Evolutionary conservation across 129 eudicot species (phyloP), one percentile per base, ranked within the genome.

Genomic region (Ambrosia trifida): DNA sequence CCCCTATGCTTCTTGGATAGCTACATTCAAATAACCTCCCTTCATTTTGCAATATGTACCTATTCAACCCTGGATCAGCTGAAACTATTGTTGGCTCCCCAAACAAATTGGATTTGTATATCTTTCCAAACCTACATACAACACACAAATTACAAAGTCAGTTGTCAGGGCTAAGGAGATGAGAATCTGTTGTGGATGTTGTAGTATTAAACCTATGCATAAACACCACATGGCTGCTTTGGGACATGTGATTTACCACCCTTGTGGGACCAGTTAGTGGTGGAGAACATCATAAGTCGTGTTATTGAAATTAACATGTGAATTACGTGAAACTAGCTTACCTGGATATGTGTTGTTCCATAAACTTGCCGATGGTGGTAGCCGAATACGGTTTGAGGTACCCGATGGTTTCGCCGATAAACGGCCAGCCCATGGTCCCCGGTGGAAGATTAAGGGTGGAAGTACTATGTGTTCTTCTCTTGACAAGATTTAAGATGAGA

Each of bases 1-100:
- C 98, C 20, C 95, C 98, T 14, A 94, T 94, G 73, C 98, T 94
- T 56, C 91, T 83, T 35, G 98, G 98, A 72, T 94, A 94, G 64
- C 97, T 89, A 70, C 98, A 89, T 71, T 94, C 98, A 72, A 94
- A 94, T 72, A 94, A 62, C 68, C 81, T 83, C 72, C 98, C 98
- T 81, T 94, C 98, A 62, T 94, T 94, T 65, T 87, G 96, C n/a
- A 94, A 38, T 67, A 94, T 94, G 73, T 78, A 94, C 70, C 88
- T 72, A 73, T 94, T 94, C 62, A 94, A 69, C 56, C 97, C 98
- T 11, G 97, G 83, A 86, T 94, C 98, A 8, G 88, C 96, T 2
- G 98, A 94, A 9, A 94, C 96, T 52, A 94, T 87, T 4, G 97
- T 87, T 17, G 92, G 95, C 54, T 88, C 98, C 3, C 98, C 98